Percentiles rank a stretch among this genome's conserved stretches.
phyloP scores from a whole-genome alignment of 768 basidiomycete genomes.

The Lactarius vividus region DNA sequence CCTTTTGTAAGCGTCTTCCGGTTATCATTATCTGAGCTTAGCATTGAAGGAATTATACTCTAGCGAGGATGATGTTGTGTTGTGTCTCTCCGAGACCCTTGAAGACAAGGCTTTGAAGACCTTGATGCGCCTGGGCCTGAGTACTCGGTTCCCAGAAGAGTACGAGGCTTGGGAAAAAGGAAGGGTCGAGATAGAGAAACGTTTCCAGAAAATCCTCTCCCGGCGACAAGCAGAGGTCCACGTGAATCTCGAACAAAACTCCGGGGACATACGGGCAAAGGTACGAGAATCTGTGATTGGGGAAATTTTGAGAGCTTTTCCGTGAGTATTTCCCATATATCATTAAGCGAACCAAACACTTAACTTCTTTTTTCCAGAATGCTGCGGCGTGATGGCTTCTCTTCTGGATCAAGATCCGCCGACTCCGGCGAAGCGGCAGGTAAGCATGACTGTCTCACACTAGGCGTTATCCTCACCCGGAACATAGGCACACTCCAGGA shows the following conservation, averaged over 20 bases:
- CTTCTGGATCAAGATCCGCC: background rate
- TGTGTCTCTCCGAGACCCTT: slow-evolving; percentile 18
- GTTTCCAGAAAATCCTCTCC: background rate
- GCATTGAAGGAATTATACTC: background rate
- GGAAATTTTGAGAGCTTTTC: slow-evolving; percentile 11
- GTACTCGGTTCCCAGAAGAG: background rate
- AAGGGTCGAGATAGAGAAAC: background rate
- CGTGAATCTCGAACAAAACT: background rate
- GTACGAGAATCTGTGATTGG: slow-evolving; percentile 5
- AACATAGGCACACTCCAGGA: slow-evolving; percentile 4
- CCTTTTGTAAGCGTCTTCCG: slow-evolving; percentile 5
- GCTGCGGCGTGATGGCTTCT: slow-evolving; percentile 10
- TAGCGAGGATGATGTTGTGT: slow-evolving; percentile 10
- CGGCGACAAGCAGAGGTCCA: slow-evolving; percentile 1
- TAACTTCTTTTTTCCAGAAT: background rate
- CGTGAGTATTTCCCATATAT: background rate
- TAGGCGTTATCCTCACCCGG: background rate
- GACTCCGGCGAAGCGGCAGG: background rate
- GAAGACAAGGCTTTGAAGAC: slow-evolving; percentile 13
- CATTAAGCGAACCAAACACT: background rate
- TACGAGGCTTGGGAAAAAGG: slow-evolving; percentile 1
- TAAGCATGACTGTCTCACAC: background rate
- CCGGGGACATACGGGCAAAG: background rate
- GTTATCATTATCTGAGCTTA: background rate
- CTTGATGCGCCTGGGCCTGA: slow-evolving; percentile 8